These are phyloP conservation scores for Pseudogymnoascus verrucosus DNA, from an alignment of 2,329 filamentous ascomycete species.

Conservation along the genomic window DNA sequence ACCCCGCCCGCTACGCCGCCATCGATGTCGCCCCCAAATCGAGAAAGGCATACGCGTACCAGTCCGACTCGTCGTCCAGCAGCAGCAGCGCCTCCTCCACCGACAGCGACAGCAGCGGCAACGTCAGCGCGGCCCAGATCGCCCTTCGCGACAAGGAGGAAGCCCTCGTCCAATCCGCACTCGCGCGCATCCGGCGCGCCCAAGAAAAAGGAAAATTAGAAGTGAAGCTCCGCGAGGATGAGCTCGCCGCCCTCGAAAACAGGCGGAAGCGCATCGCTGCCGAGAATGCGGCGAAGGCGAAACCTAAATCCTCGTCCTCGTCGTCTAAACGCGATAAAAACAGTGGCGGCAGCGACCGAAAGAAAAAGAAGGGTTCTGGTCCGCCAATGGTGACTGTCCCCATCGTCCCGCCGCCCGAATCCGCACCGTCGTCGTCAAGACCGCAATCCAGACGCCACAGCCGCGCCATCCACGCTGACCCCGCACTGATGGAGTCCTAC, in stretches of 20 bases:
- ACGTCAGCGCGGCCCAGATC: slow-evolving; percentile 43
- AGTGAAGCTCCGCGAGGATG: slow-evolving; percentile 70
- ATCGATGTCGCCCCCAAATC: slow-evolving; percentile 42
- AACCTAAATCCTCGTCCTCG: not conserved
- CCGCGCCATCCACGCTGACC: slow-evolving; percentile 28
- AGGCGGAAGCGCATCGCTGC: slow-evolving; percentile 52
- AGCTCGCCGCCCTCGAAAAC: slow-evolving; percentile 72
- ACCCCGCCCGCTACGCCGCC: slow-evolving; percentile 54
- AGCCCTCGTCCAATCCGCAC: slow-evolving; percentile 65
- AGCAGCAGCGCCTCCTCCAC: not conserved
- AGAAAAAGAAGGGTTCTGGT: slow-evolving; percentile 19
- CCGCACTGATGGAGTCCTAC: slow-evolving; percentile 38
- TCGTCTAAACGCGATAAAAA: not conserved
- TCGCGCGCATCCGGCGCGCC: slow-evolving; percentile 72
- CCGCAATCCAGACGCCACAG: slow-evolving; percentile 23
- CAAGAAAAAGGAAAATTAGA: slow-evolving; percentile 68
- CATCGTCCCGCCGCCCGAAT: slow-evolving; percentile 21
- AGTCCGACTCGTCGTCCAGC: not conserved
- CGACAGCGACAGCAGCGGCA: slow-evolving; percentile 39
- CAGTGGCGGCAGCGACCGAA: slow-evolving; percentile 19
- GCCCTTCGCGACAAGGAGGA: slow-evolving; percentile 62
- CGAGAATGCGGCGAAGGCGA: slow-evolving; percentile 23
- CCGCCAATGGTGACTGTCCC: slow-evolving; percentile 21
- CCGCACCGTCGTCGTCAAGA: slow-evolving; percentile 29
- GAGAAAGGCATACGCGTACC: slow-evolving; percentile 10